Evolutionary conservation across 2,329 filamentous ascomycete species (phyloP).

Genomic region (Blastomyces silverae): DNA sequence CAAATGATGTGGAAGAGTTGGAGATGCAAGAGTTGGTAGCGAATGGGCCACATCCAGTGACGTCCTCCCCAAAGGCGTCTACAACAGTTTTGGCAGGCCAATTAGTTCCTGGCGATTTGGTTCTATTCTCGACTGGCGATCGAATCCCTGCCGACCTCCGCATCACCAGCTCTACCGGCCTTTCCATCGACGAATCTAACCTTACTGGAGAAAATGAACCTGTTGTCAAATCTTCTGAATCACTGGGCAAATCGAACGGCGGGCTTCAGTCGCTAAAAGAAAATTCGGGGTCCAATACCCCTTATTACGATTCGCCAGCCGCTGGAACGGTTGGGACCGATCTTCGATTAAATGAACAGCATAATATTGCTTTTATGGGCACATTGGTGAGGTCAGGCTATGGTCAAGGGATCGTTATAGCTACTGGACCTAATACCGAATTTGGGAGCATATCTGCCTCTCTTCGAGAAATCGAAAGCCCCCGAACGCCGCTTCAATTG

Average conservation of each 20-base stretch:
- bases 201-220: conserved; percentile 95
- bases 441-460: conserved; percentile 95
- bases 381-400: conserved; percentile 92
- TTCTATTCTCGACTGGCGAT: conserved; percentile 91
- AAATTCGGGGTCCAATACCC: conserved; percentile 40
- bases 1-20: conserved; percentile 35
- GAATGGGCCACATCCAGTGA: conserved; percentile 48
- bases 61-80: conserved; percentile 65
- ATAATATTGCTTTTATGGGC: conserved; percentile 97
- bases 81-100: conserved; percentile 79
- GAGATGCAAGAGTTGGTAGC: conserved; percentile 46
- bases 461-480: conserved; percentile 89
- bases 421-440: conserved; percentile 85
- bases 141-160: conserved; percentile 93
- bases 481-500: conserved; percentile 83
- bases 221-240: conserved; percentile 67
- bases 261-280: conserved; percentile 32
- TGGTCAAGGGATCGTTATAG: conserved; percentile 94
- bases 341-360: conserved; percentile 63
- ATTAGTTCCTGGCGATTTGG: conserved; percentile 84
- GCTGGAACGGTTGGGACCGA: conserved; percentile 57
- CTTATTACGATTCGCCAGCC: conserved; percentile 54
- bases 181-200: conserved; percentile 95
- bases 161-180: conserved; percentile 80
- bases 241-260: conserved; percentile 39